Base-by-base conservation (phyloP, 1,139 yeast species). In the Casaregolazyma lundiana region DNA sequence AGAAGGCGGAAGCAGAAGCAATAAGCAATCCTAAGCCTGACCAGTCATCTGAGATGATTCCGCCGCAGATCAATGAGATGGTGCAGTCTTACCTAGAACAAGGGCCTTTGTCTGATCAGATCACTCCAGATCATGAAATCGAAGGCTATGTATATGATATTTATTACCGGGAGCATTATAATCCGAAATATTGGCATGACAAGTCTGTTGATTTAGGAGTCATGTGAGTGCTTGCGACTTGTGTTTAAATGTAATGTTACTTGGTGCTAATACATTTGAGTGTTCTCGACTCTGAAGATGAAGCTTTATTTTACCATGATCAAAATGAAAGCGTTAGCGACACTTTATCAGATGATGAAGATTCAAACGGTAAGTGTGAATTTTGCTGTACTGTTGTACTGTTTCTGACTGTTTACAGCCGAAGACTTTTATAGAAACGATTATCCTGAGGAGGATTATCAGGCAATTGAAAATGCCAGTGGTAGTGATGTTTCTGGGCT, bases 371-470 rank as follows among this genome's bases (percentile, higher is more conserved):
- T 57, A 41, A 48, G 60, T 50, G n/a, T 9, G 6, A 8, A n/a
- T 17, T 8, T 15, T 17, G 18, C 9, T n/a, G 6, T 17, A 18
- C 21, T 20, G 17, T 11, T 20, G 16, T 9, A 4, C 15, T 3
- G 6, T 34, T 15, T 9, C 35, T 24, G n/a, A 35, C 18, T 22
- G 32, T 26, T n/a, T 36, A 8, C 38, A 57, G 64, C 96, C 11
- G 97, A 92, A 65, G 89, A 86, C 51, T 90, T 81, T 59, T 92
- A 92, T 63, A 80, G 81, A 58, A 92, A 92, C 65, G 97, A 92
- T 60, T 92, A 92, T 60, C 98, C 98, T 0, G 95, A 88, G 46
- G 96, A 88, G 59, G 32, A 26, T n/a, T 26, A 26, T 11, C 32
- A 11, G 11, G 32, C 32, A 5, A 96, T 87, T 3, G 73, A 70